These are phyloP conservation scores for Silene noctiflora DNA, from an alignment of 179 eudicot genomes.

Conservation along the genomic window DNA sequence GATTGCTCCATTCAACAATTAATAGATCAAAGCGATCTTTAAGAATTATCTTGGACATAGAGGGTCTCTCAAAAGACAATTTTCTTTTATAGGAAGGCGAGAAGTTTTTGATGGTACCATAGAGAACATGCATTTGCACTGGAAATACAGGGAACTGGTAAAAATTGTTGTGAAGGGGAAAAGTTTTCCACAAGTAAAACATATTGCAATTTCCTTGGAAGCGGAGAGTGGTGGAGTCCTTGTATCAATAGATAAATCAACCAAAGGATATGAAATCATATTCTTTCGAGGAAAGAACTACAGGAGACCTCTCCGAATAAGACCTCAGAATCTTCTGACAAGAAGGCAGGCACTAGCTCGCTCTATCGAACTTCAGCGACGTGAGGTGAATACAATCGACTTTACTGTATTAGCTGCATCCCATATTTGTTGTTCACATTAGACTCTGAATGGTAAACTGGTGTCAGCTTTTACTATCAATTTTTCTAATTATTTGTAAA, in stretches of 20 bases:
- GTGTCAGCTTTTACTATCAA: too few relatives aligned
- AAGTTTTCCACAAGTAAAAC: constrained; percentile 55
- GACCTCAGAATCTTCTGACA: constrained; percentile 74
- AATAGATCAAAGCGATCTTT: not conserved
- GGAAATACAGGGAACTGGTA: constrained; percentile 89
- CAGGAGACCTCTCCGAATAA: constrained; percentile 50
- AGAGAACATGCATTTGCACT: constrained; percentile 85
- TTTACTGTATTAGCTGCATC: not conserved
- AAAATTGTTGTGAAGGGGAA: constrained; percentile 67
- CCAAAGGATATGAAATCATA: constrained; percentile 65
- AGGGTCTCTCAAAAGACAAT: not conserved
- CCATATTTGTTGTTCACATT: too few relatives aligned
- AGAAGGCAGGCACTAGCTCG: constrained; percentile 93
- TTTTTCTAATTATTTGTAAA: too few relatives aligned
- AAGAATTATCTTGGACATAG: too few relatives aligned
- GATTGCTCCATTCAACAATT: too few relatives aligned
- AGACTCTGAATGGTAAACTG: too few relatives aligned
- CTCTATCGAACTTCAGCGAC: constrained; percentile 85
- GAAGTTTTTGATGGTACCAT: constrained; percentile 80
- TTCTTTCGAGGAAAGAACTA: constrained; percentile 94
- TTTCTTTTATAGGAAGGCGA: constrained; percentile 55
- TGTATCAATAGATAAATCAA: constrained; percentile 75
- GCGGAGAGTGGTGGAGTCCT: constrained; percentile 91
- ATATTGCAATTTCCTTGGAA: constrained; percentile 71
- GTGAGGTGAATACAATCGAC: constrained; percentile 51